phyloP scores from a whole-genome alignment of 371 early-diverging fungal genomes.

The Mortierella sp. region DNA sequence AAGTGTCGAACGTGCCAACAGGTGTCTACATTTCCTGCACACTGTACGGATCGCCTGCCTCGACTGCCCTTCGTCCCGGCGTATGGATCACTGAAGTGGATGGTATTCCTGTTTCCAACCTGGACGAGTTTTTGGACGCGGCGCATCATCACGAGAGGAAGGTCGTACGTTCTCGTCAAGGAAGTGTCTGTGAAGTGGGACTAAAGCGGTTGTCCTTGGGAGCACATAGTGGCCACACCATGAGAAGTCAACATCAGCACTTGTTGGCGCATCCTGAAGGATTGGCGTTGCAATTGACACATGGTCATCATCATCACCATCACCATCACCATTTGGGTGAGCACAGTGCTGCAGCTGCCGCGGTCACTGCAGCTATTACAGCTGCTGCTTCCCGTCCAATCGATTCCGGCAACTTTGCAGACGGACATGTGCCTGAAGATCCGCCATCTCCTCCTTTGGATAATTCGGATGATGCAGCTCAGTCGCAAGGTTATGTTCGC shows the following conservation, averaged over 20 bases:
- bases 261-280: constrained; percentile 5
- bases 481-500: constrained; percentile 72
- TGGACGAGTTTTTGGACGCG: constrained; percentile 64
- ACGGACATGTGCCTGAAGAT: neutral
- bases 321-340: no score
- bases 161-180: constrained; percentile 44
- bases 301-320: neutral
- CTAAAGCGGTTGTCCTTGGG: constrained; percentile 38
- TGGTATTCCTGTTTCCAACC: constrained; percentile 58
- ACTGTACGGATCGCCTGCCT: constrained; percentile 79
- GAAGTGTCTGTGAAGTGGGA: constrained; percentile 40
- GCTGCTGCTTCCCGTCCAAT: constrained; percentile 11
- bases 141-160: constrained; percentile 59
- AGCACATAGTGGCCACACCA: neutral
- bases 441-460: constrained; percentile 5
- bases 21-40: constrained; percentile 81
- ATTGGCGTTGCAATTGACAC: neutral
- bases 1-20: constrained; percentile 74
- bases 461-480: constrained; percentile 56
- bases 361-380: no score
- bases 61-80: constrained; percentile 66
- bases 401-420: neutral
- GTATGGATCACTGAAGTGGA: constrained; percentile 75
- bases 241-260: neutral
- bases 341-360: no score